Percentiles rank a stretch among this genome's conserved stretches.
These are phyloP conservation scores for Suillus weaverae DNA, from an alignment of 768 basidiomycete species.

Conservation along the genomic window DNA sequence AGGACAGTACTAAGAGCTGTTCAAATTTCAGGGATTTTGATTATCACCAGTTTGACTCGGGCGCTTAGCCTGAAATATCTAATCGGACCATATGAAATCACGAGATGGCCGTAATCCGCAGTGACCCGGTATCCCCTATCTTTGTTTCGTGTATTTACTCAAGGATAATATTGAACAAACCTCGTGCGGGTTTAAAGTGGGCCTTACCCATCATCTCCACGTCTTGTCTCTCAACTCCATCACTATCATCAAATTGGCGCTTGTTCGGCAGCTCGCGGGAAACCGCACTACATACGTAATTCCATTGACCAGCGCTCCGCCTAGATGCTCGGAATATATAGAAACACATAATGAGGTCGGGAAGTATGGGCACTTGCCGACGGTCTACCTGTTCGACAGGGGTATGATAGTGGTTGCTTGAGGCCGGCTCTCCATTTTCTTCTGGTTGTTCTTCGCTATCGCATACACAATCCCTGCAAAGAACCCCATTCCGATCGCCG, in stretches of 20 bases:
- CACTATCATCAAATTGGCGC: slow-evolving; percentile 6
- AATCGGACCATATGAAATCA: slow-evolving; percentile 9
- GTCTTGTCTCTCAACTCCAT: slow-evolving; percentile 12
- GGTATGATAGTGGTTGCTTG: slow-evolving; percentile 61
- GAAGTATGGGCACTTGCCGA: slow-evolving; percentile 4
- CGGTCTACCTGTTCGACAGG: slow-evolving; percentile 46
- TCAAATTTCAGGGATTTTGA: background rate
- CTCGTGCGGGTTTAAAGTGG: slow-evolving; percentile 38
- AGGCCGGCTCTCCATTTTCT: slow-evolving; percentile 63
- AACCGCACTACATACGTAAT: background rate
- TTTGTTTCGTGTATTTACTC: background rate
- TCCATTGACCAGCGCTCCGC: background rate
- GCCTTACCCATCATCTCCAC: slow-evolving; percentile 30
- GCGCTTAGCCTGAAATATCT: background rate
- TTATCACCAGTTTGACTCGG: slow-evolving; percentile 4
- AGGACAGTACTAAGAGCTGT: background rate
- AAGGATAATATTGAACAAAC: slow-evolving; percentile 9
- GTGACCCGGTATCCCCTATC: background rate
- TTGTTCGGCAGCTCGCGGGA: background rate
- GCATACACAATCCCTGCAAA: slow-evolving; percentile 91
- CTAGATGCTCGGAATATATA: slow-evolving; percentile 8
- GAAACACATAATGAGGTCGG: background rate
- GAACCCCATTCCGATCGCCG: slow-evolving; percentile 86
- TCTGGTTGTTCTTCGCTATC: slow-evolving; percentile 92
- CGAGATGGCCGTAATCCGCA: slow-evolving; percentile 9